A percentile compares a stretch with the other conserved stretches of the same genome.
Conservation (phyloP, 2,329 filamentous ascomycete genomes). For the Phyllosticta citrichinensis region DNA sequence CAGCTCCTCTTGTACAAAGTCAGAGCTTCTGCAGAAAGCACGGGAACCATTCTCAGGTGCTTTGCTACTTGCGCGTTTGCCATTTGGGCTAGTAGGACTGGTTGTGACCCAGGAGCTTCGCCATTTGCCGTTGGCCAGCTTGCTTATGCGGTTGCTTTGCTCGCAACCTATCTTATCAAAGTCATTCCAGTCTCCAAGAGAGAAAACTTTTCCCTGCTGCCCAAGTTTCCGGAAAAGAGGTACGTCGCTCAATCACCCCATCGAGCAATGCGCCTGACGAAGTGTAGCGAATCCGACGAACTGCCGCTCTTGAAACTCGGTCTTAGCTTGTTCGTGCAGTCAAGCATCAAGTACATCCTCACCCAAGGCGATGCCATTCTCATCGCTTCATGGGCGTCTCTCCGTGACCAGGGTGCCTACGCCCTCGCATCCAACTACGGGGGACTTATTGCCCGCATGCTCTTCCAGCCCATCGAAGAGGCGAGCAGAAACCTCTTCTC, state of each 20-base stretch:
- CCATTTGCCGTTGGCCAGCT: constrained; percentile 86
- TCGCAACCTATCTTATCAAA: constrained; percentile 58
- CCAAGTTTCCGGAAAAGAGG: constrained; percentile 33
- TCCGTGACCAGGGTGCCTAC: constrained; percentile 80
- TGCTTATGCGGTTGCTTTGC: constrained; percentile 58
- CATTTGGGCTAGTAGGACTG: constrained; percentile 47
- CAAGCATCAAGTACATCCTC: constrained; percentile 80
- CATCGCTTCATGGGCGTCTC: constrained; percentile 64
- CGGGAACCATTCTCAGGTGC: constrained; percentile 70
- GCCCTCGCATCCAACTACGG: constrained; percentile 89
- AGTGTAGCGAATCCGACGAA: not conserved
- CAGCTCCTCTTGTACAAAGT: constrained; percentile 69
- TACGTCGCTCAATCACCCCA: constrained; percentile 19
- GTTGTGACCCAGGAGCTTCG: constrained; percentile 58
- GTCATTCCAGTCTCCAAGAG: constrained; percentile 46
- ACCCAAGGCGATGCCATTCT: constrained; percentile 92
- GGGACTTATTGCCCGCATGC: constrained; percentile 71
- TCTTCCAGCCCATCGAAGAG: constrained; percentile 95
- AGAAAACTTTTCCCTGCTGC: constrained; percentile 61
- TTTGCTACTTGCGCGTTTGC: constrained; percentile 62
- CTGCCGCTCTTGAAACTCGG: constrained; percentile 58
- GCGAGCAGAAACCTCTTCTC: constrained; percentile 85
- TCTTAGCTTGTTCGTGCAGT: constrained; percentile 77
- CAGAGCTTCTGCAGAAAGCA: constrained; percentile 73
- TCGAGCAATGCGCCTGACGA: not conserved